Evolutionary conservation across 148 eudicot species (phyloP).

Genomic region (Rheum nobile): DNA sequence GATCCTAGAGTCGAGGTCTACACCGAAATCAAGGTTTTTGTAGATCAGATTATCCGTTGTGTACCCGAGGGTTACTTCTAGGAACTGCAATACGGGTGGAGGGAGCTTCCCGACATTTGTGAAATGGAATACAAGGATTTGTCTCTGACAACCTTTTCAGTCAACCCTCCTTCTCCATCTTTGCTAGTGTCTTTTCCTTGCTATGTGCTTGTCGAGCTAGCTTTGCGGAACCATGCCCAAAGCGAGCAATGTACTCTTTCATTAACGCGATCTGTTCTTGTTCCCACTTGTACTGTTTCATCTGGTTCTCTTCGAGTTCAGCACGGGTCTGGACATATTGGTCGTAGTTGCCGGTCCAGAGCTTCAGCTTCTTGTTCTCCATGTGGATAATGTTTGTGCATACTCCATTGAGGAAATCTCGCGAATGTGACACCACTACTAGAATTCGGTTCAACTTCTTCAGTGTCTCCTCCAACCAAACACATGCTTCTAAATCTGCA

Average conservation of each 20-base stretch:
- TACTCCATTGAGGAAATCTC: conserved; percentile 88
- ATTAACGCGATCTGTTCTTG: conserved; percentile 86
- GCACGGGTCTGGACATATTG: conserved; percentile 86
- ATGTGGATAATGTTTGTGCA: conserved; percentile 96
- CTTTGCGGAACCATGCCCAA: conserved; percentile 94
- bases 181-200: conserved; percentile 87
- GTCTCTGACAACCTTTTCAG: conserved; percentile 74
- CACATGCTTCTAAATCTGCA: conserved; percentile 98
- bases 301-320: conserved; percentile 91
- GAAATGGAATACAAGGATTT: conserved; percentile 61
- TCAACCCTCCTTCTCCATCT: conserved; percentile 97
- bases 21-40: conserved; percentile 79
- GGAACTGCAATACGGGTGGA: conserved; percentile 89
- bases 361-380: conserved; percentile 71
- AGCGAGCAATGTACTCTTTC: conserved; percentile 95
- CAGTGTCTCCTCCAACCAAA: conserved; percentile 82
- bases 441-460: conserved; percentile 82
- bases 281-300: conserved; percentile 97
- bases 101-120: conserved; percentile 89
- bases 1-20: conserved; percentile 77
- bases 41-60: conserved; percentile 73
- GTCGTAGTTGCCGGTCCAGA: conserved; percentile 74
- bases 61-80: conserved; percentile 77
- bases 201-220: conserved; percentile 97
- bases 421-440: conserved; percentile 95